A percentile compares a stretch with the other conserved stretches of the same genome.
Conservation (phyloP, 2,329 filamentous ascomycete species). For the Cytospora piceicola region DNA sequence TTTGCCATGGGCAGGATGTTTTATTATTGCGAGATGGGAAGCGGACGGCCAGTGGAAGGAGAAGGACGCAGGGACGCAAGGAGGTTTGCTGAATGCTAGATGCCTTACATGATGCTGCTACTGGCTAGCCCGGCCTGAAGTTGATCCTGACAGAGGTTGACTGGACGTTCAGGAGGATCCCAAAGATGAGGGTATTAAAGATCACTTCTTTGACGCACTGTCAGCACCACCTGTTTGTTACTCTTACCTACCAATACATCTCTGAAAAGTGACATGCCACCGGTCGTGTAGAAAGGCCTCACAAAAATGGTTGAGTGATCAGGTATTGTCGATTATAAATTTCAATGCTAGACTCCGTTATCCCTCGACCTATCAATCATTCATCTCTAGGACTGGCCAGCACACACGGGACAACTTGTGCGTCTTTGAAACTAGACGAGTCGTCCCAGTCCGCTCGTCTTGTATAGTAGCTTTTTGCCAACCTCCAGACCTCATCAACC, state of each 20-base stretch:
- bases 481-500: neutral
- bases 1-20: constrained; percentile 4
- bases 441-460: neutral
- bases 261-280: neutral
- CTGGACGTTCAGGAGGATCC: constrained; percentile 11
- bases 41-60: neutral
- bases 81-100: constrained; percentile 22
- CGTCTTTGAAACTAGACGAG: neutral
- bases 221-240: neutral
- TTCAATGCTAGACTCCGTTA: constrained; percentile 26
- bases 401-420: neutral
- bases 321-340: constrained; percentile 19
- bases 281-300: neutral
- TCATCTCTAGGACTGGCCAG: constrained; percentile 1
- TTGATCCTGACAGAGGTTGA: constrained; percentile 14
- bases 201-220: constrained; percentile 14
- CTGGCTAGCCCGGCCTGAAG: constrained; percentile 22
- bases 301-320: neutral
- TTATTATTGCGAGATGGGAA: neutral
- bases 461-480: neutral
- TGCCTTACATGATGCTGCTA: constrained; percentile 27
- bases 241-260: neutral
- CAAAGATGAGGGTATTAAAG: constrained; percentile 13
- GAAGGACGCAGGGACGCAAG: neutral
- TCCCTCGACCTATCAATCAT: constrained; percentile 12